Conservation (phyloP, 805 yeast genomes). For the Jamesozyma rosinii region DNA sequence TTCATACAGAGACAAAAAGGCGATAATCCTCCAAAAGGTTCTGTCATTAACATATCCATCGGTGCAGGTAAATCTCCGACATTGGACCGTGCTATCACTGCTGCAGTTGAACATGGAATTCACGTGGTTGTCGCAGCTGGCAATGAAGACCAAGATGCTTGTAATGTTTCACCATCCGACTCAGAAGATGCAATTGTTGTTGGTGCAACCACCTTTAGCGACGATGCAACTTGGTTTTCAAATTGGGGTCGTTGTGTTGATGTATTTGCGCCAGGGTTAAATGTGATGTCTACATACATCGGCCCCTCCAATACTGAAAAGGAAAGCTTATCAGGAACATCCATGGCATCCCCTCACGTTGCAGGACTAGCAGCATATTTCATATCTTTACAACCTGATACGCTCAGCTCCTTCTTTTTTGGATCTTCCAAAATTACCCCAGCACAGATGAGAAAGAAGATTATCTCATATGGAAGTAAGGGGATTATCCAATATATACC, state of each 20-base stretch:
- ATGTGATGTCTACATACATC: constrained; percentile 74
- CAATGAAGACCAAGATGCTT: constrained; percentile 87
- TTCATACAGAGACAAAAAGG: constrained; percentile 36
- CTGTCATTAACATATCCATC: constrained; percentile 85
- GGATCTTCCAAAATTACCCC: constrained; percentile 49
- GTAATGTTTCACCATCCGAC: constrained; percentile 85
- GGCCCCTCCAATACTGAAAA: constrained; percentile 63
- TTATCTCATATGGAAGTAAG: constrained; percentile 60
- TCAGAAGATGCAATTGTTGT: constrained; percentile 81
- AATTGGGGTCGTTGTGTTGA: constrained; percentile 95
- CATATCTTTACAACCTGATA: constrained; percentile 72
- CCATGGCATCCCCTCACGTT: constrained; percentile 97
- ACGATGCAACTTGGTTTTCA: constrained; percentile 87
- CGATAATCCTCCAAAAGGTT: constrained; percentile 66
- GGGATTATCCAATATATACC: constrained; percentile 53
- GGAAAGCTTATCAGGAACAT: constrained; percentile 85
- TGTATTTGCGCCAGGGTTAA: constrained; percentile 92
- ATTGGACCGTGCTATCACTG: constrained; percentile 77
- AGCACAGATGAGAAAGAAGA: constrained; percentile 63
- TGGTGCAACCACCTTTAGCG: constrained; percentile 87
- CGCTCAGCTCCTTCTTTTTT: constrained; percentile 50
- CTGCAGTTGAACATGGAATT: constrained; percentile 80
- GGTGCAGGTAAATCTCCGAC: constrained; percentile 91
- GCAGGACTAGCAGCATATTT: constrained; percentile 86
- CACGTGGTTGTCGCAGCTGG: constrained; percentile 97